phyloP scores from a whole-genome alignment of 257 asterid species.

The Penstemon barbatus region DNA sequence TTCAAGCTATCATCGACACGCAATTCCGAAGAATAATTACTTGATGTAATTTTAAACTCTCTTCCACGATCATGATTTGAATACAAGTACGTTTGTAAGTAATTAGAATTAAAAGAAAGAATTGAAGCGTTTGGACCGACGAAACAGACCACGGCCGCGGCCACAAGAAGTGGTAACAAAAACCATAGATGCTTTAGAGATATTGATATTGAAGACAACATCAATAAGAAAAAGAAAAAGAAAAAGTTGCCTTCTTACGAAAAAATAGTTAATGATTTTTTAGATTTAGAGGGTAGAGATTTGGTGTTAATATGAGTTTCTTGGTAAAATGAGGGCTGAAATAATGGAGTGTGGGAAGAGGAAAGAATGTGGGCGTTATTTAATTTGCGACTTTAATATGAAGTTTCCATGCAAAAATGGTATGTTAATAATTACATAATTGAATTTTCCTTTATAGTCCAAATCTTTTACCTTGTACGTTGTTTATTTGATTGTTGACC shows the following conservation, averaged over 20 bases:
- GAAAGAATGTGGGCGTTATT: constrained; percentile 32
- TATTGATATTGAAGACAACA: neutral
- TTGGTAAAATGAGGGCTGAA: constrained; percentile 25
- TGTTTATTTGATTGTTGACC: neutral
- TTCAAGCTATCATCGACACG: neutral
- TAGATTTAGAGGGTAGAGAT: neutral
- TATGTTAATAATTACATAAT: too few relatives aligned
- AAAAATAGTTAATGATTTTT: neutral
- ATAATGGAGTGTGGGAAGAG: constrained; percentile 25
- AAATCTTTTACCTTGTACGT: constrained; percentile 20
- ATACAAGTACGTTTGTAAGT: constrained; percentile 17
- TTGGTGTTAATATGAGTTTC: neutral
- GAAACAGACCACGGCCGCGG: constrained; percentile 26
- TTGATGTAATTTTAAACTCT: too few relatives aligned
- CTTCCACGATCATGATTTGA: neutral
- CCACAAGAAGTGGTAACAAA: constrained; percentile 22
- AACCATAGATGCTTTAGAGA: constrained; percentile 29
- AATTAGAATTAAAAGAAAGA: neutral
- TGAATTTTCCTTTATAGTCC: constrained; percentile 8
- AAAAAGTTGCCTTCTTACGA: neutral
- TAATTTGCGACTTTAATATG: too few relatives aligned
- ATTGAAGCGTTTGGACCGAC: constrained; percentile 15
- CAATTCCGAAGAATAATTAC: too few relatives aligned
- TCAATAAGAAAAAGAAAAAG: neutral
- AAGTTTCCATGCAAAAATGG: too few relatives aligned